A percentile compares a stretch with the other conserved stretches of the same genome.
Evolutionary conservation across 2,329 filamentous ascomycete species (phyloP).

Genomic region (Colletotrichum incanum): DNA sequence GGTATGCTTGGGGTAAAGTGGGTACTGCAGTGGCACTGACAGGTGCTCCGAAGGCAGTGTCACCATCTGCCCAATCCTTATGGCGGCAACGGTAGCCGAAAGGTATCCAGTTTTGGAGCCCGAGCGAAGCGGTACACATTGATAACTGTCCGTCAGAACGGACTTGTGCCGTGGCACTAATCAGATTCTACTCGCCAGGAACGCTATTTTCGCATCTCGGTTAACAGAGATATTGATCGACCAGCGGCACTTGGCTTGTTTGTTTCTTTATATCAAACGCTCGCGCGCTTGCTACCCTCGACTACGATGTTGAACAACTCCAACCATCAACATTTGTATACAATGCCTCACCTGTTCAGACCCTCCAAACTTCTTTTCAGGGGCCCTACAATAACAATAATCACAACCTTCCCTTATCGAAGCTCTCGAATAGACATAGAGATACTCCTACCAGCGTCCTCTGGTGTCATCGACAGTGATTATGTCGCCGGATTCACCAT

Average conservation of each 20-base stretch:
- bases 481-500: background rate
- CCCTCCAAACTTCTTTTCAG: background rate
- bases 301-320: background rate
- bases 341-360: background rate
- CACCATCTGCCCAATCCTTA: background rate
- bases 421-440: background rate
- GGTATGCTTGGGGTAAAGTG: slow-evolving; percentile 17
- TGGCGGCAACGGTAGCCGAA: background rate
- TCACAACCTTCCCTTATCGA: background rate
- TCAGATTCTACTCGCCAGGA: background rate
- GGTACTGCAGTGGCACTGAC: background rate
- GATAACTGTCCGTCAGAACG: background rate
- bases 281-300: background rate
- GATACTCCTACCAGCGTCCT: background rate
- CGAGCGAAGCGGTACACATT: background rate
- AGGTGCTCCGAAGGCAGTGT: background rate
- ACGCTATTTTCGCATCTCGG: background rate
- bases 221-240: background rate
- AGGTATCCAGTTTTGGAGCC: background rate
- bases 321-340: background rate
- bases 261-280: background rate
- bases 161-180: background rate
- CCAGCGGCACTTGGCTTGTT: background rate
- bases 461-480: background rate
- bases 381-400: background rate